Evolutionary conservation across 768 basidiomycete species (phyloP).

Genomic region (Termitomyces sp.): DNA sequence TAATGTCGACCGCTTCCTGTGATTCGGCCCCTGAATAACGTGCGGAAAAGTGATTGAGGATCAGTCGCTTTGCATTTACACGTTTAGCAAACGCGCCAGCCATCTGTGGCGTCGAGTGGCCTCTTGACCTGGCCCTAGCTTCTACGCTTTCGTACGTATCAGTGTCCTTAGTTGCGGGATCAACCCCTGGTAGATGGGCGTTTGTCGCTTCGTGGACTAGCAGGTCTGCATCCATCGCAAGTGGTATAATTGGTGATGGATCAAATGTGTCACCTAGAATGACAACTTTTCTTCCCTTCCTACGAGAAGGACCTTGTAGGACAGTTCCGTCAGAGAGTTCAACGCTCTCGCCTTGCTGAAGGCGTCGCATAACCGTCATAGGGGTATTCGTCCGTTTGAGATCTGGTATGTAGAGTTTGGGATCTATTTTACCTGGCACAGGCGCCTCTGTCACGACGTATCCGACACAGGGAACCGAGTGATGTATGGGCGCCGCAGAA

Average conservation of each 20-base stretch:
- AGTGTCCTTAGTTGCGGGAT: conserved; percentile 50
- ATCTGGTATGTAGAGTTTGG: conserved; percentile 61
- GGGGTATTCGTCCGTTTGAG: conserved; percentile 69
- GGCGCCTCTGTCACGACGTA: conserved; percentile 71
- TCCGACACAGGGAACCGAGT: conserved; percentile 81
- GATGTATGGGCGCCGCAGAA: conserved; percentile 73
- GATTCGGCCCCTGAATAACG: conserved; percentile 70
- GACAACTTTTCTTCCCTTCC: conserved; percentile 71
- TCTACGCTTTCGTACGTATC: conserved; percentile 66
- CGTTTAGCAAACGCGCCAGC: conserved; percentile 76
- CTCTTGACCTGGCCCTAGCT: conserved; percentile 63
- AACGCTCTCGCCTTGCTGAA: conserved; percentile 65
- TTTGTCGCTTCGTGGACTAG: conserved; percentile 91
- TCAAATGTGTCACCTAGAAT: conserved; percentile 87
- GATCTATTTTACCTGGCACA: conserved; percentile 75
- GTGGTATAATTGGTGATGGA: conserved; percentile 57
- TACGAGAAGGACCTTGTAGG: conserved; percentile 61
- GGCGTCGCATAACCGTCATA: conserved; percentile 60
- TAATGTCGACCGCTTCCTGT: conserved; percentile 47
- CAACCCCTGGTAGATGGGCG: conserved; percentile 69
- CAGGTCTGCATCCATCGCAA: conserved; percentile 67
- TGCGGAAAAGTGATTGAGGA: conserved; percentile 85
- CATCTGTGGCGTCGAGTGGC: conserved; percentile 92
- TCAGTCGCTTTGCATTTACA: conserved; percentile 57
- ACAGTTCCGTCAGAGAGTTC: conserved; percentile 69